Conservation (phyloP, 148 eudicot genomes). For the Pharnaceum exiguum region DNA sequence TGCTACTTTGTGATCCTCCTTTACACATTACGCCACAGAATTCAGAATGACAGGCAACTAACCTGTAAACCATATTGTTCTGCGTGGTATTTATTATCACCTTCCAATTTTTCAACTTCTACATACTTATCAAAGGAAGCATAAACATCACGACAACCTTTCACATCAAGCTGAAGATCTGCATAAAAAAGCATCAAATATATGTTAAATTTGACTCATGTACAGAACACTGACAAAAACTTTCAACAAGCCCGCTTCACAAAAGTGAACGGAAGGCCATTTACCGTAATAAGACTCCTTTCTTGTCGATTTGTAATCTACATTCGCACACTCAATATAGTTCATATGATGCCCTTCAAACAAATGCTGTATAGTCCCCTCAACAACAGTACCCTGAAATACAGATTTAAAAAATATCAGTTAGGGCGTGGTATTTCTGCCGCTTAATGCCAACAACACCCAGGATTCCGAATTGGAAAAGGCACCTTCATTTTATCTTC, state of each 20-base stretch:
- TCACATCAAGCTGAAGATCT: constrained; percentile 98
- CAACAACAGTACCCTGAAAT: constrained; percentile 88
- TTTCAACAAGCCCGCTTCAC: background rate
- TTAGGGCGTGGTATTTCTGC: background rate
- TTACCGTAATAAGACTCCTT: constrained; percentile 93
- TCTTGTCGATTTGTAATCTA: constrained; percentile 89
- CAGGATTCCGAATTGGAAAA: background rate
- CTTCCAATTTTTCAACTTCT: constrained; percentile 90
- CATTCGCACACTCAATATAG: constrained; percentile 88
- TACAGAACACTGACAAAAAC: background rate
- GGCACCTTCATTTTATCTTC: constrained; percentile 95
- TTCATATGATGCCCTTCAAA: constrained; percentile 99
- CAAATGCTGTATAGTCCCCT: constrained; percentile 85
- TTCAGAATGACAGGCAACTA: background rate
- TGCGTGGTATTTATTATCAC: constrained; percentile 90
- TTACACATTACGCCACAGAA: background rate
- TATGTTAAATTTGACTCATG: constrained; percentile 3
- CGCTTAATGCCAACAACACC: background rate
- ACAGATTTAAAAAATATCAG: constrained; percentile 15
- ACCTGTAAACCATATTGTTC: constrained; percentile 92
- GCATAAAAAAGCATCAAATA: constrained; percentile 10
- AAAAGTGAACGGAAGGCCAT: background rate
- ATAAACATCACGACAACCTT: constrained; percentile 91
- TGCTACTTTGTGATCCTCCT: background rate
- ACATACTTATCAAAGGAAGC: constrained; percentile 97